Conservation (phyloP, 306 rosid species). For the Neltuma alba region DNA sequence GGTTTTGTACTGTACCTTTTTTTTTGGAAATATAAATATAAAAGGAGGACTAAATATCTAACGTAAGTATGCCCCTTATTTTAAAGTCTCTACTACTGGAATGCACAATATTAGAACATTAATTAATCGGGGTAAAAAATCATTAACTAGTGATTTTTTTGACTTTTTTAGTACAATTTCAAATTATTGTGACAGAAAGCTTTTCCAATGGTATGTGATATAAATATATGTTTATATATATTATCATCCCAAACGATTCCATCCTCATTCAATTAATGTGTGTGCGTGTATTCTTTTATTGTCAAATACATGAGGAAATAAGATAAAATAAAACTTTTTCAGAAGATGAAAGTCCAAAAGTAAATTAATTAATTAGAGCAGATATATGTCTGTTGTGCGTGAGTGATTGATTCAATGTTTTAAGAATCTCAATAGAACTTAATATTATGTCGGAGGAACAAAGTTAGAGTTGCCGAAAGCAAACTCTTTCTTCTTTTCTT, state of each 20-base stretch:
- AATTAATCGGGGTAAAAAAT: background rate
- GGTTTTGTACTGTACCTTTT: background rate
- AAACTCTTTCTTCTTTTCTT: background rate
- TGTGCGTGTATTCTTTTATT: no score
- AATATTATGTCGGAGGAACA: background rate
- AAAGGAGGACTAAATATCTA: no score
- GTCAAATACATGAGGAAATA: background rate
- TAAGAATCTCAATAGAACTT: background rate
- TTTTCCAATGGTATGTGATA: background rate
- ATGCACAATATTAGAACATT: background rate
- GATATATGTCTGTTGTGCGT: no score
- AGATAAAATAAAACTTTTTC: background rate
- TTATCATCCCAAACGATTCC: background rate
- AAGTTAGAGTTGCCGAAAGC: constrained; percentile 1
- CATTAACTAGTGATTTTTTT: background rate
- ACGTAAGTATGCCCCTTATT: no score
- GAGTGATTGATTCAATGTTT: background rate
- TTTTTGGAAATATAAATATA: no score
- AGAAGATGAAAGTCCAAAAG: background rate
- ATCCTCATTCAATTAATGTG: background rate
- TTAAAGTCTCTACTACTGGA: background rate
- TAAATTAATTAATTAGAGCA: background rate
- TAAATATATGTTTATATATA: no score
- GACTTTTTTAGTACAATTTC: background rate
- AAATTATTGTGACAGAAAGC: background rate